Evolutionary conservation across 768 basidiomycete species (phyloP), one percentile per base, ranked within the genome.

Genomic region (Epithele typhae): DNA sequence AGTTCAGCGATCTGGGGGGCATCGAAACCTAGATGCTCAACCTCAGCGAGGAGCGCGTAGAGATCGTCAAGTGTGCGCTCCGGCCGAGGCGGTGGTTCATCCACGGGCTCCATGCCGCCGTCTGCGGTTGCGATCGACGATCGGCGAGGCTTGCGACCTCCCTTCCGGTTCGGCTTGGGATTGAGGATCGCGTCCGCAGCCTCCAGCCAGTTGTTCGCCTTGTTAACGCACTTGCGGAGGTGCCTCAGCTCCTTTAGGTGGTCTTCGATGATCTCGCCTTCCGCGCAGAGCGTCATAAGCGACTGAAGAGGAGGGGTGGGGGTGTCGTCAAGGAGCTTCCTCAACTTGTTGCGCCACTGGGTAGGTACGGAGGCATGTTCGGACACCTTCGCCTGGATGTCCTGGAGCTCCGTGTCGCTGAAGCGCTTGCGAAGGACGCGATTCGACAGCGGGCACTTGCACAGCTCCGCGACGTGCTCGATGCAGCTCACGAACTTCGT

Each of bases 201-300:
- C 48, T 92, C 90, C n/a, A 92, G 72, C 92, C 92, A 94, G 58
- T 87, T 85, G 53, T 82, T 90, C 17, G 87, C 92, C 51, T 80
- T 75, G 36, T 64, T 77, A 43, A 97, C 89, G 59, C 89, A 89
- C 64, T 81, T 87, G 37, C 84, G 78, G 30, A 97, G 76, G 38
- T 77, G 68, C 23, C 69, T 64, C 45, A 93, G 72, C 64, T 94
- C 90, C 1, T 81, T 74, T 12, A 94, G 75, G 25, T 75, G 72
- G 59, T 81, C 80, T 46, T 78, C 84, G 64, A 94, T 89, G 45
- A 86, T 87, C 55, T 96, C 92, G 12, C 87, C 94, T 63, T 96
- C 94, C 0, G 86, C 79, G 21, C 92, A 74, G n/a, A 93, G 68
- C 7, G 87, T 82, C 33, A 87, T 82, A 48, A 97, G 77, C 27